Evolutionary conservation across 441 rosid species (phyloP).

Genomic region (California macrophylla): DNA sequence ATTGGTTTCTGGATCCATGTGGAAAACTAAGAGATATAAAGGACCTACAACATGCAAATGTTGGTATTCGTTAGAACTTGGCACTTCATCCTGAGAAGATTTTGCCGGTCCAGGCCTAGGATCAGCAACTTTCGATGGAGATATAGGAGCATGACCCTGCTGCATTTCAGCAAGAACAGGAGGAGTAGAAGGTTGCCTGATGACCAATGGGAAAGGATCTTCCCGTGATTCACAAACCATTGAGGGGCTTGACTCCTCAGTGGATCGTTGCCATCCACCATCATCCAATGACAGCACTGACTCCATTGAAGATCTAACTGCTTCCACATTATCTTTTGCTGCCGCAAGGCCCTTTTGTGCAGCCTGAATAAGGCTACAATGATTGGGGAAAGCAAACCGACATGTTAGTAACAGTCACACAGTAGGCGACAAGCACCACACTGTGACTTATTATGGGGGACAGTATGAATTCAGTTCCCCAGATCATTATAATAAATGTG

Average conservation of each 20-base stretch:
- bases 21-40: slow-evolving; percentile 4
- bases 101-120: slow-evolving; percentile 97
- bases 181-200: slow-evolving; percentile 81
- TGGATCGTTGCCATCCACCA: slow-evolving; percentile 64
- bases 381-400: slow-evolving; percentile 21
- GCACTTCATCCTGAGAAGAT: slow-evolving; percentile 39
- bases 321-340: slow-evolving; percentile 33
- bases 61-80: slow-evolving; percentile 49
- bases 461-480: neutral
- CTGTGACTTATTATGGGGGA: neutral
- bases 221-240: slow-evolving; percentile 45
- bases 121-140: slow-evolving; percentile 91
- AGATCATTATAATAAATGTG: neutral
- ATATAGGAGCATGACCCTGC: slow-evolving; percentile 48
- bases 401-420: slow-evolving; percentile 18
- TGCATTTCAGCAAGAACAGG: slow-evolving; percentile 82
- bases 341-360: slow-evolving; percentile 33
- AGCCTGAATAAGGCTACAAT: slow-evolving; percentile 41
- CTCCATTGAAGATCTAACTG: slow-evolving; percentile 41
- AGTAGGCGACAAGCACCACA: slow-evolving; percentile 11
- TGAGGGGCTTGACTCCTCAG: slow-evolving; percentile 38
- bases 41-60: slow-evolving; percentile 76
- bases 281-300: slow-evolving; percentile 86
- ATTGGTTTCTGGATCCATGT: neutral
- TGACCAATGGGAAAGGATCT: slow-evolving; percentile 63